These are phyloP conservation scores for Hypomyces rosellus DNA, from an alignment of 2,329 filamentous ascomycete species.

Conservation along the genomic window DNA sequence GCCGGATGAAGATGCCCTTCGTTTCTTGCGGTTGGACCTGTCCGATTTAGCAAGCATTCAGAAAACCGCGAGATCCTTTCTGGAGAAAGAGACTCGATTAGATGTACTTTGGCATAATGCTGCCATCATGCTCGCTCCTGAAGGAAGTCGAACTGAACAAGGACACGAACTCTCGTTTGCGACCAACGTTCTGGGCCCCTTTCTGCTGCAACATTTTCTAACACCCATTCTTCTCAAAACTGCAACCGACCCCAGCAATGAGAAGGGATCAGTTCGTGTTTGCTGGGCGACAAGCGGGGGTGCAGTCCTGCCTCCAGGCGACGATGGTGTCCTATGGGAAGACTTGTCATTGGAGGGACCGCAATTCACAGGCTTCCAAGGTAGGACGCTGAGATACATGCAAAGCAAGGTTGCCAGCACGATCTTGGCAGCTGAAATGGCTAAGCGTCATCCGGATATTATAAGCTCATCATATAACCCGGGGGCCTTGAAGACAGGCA, in stretches of 20 bases:
- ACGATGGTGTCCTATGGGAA: constrained; percentile 24
- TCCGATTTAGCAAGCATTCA: constrained; percentile 26
- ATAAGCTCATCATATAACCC: constrained; percentile 13
- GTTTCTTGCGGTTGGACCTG: constrained; percentile 37
- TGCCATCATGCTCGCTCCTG: constrained; percentile 32
- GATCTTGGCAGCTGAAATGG: constrained; percentile 7
- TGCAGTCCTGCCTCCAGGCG: constrained; percentile 18
- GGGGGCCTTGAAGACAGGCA: not conserved
- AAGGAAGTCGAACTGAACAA: constrained; percentile 30
- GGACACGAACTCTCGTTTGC: constrained; percentile 36
- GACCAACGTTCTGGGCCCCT: constrained; percentile 32
- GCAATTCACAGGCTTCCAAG: constrained; percentile 13
- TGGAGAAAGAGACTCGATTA: constrained; percentile 20
- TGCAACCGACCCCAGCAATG: constrained; percentile 13
- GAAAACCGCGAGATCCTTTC: constrained; percentile 19
- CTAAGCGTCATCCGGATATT: constrained; percentile 11
- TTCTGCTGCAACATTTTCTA: constrained; percentile 29
- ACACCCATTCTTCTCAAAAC: constrained; percentile 24
- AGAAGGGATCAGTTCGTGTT: not conserved
- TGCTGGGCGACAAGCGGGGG: not conserved
- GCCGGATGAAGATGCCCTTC: constrained; percentile 31
- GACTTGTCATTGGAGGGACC: not conserved
- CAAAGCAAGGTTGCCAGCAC: constrained; percentile 4
- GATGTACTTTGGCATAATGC: constrained; percentile 37
- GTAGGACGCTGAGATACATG: constrained; percentile 6